Evolutionary conservation across 768 basidiomycete species (phyloP), one percentile per base, ranked within the genome.

Genomic region (Tylopilus plumbeoviolaceoides): DNA sequence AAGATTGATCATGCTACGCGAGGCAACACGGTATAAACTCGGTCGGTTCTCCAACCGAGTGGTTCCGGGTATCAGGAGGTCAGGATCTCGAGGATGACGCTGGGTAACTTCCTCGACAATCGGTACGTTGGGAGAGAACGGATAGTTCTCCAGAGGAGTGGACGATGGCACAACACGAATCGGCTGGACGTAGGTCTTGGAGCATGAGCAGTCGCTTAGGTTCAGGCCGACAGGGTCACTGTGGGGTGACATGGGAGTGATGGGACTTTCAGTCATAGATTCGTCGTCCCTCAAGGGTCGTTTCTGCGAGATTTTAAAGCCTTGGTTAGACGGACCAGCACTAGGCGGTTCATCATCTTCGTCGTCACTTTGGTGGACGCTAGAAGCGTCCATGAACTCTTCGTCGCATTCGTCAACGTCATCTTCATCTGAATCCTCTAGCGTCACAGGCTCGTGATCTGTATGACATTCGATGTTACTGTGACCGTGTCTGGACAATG

Each of bases 1-100:
- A 15, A 88, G 67, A 62, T 88, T 78, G 47, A 85, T 65, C 77
- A 87, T 78, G 62, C 87, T 89, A 59, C 70, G 76, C 46, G 86
- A 87, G 0, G 78, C 77, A 36, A 75, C 78, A 48, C 79, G 81
- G 62, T 81, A 81, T 62, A 86, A 74, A 44, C 72, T 70, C 6
- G 82, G 79, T 20, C 70, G 65, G 31, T 21, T 44, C 53, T 59
- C 54, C 47, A 52, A 38, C 30, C 48, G 53, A 30, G 35, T 17
- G 15, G 33, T 17, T 44, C 53, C 56, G 47, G 52, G 41, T 20
- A 36, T 48, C 44, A 44, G 41, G 18, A 33, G 44, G 38, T 54
- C 54, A 36, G 42, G 41, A 41, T 55, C 50, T 25, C 51, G 41
- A 18, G 35, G 6, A 38, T 28, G 46, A 27, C 31, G 44, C 25